Evolutionary conservation across 73 alveolate genomes (phyloP), one percentile per base, ranked within the genome.

Genomic region (Breviolum minutum): DNA sequence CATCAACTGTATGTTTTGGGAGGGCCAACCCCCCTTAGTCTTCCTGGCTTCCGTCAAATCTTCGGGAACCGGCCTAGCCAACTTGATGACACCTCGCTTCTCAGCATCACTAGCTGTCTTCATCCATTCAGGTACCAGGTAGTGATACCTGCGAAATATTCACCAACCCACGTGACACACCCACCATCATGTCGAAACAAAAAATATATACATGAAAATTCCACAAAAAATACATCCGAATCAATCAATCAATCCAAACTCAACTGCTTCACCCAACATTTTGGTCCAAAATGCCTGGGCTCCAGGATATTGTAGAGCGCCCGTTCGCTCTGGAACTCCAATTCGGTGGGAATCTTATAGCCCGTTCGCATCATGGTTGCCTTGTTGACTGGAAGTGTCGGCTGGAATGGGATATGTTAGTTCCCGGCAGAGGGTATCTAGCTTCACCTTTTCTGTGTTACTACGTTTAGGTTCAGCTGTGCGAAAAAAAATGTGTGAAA

Each of bases 311-410:
- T 74, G 90, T 92, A 92, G 66, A 92, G 90, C 26, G 98, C 98
- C 19, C 98, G 98, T 80, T 92, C 98, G 30, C 90, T 92, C 90
- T 74, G 98, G 32, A 92, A 24, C 9, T 92, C 98, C 82, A 81
- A 22, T 80, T 92, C 98, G 29, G 98, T 74, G 12, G 98, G 98
- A 27, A 92, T 92, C 98, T 92, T 92, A 48, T 74, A 92, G 73
- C 97, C 97, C 68, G 97, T 64, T 91, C 97, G 97, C 98, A 92
- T 92, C 98, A 92, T 92, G 82, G 70, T 91, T n/a, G 80, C 80
- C 8, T 17, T 70, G 80, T 17, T 8, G n/a, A n/a, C n/a, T n/a
- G n/a, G n/a, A n/a, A n/a, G n/a, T n/a, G n/a, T n/a, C n/a, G n/a
- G n/a, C n/a, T n/a, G n/a, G n/a, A n/a, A n/a, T n/a, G n/a, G n/a